A percentile compares a stretch with the other conserved stretches of the same genome.
Evolutionary conservation across 495 filamentous ascomycete genomes (phyloP).

Genomic region (Melanomma pulvis-pyrius): DNA sequence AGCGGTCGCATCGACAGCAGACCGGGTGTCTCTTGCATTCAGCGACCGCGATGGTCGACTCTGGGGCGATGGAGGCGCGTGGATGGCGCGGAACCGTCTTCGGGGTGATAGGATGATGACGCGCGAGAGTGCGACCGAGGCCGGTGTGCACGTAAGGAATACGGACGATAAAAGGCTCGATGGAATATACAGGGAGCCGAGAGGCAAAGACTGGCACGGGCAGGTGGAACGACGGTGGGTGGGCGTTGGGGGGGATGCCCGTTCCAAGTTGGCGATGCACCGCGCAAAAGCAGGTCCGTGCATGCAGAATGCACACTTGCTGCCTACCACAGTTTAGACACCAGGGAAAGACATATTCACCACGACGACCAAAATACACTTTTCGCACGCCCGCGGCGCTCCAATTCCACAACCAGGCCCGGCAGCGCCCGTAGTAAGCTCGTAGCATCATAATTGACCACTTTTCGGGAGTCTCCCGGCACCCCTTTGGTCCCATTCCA

Average conservation of each 20-base stretch:
- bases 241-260: not conserved
- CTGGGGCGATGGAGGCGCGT: constrained; percentile 5
- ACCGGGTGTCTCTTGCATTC: not conserved
- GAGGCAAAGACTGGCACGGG: not conserved
- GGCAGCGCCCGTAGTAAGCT: not conserved
- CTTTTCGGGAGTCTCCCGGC: constrained; percentile 15
- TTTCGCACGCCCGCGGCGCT: constrained; percentile 1
- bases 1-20: constrained; percentile 10
- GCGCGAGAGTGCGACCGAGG: constrained; percentile 8
- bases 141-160: not conserved
- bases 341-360: not conserved
- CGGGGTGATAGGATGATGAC: constrained; percentile 8
- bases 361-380: not conserved
- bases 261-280: not conserved
- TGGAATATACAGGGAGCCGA: not conserved
- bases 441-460: not conserved
- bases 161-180: not conserved
- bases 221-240: not conserved
- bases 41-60: not conserved
- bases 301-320: not conserved
- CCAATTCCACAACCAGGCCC: not conserved
- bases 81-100: not conserved
- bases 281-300: not conserved
- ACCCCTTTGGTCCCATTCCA: constrained; percentile 7
- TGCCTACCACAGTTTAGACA: constrained; percentile 2